Base-by-base conservation (phyloP, 768 basidiomycete genomes). In the Cyathus striatus region DNA sequence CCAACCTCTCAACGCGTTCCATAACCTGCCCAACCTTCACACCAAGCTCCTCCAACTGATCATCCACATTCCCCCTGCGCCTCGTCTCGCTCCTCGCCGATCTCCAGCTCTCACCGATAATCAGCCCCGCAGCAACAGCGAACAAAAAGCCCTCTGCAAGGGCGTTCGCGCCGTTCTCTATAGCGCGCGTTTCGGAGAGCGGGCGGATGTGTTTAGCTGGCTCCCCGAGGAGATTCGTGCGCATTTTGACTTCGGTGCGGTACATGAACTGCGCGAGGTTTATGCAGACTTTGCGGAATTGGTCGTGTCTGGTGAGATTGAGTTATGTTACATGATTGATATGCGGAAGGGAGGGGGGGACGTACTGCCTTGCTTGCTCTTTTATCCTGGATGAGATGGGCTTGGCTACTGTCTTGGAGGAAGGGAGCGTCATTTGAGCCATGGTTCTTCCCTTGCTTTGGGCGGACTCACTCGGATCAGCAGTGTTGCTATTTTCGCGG, bases 111-210 rank as follows among this genome's bases (percentile, higher is more conserved):
- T 93, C 90, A 2, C 82, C 83, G 9, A 90, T 46, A 44, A 93
- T 90, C 4, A 92, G 68, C 0, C 61, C 61, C 2, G 83, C 81
- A 0, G 90, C 89, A 2, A 92, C 90, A 16, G 67, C 56, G 55
- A 92, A 92, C 3, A 92, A 73, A 50, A 92, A 92, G 0, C 86
- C 86, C 61, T 92, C 90, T 0, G 90, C 90, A 4, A 92, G 69
- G 4, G 82, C 71, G 50, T 90, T 92, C 13, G 90, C 86, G 17
- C 90, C 90, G 51, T 85, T 90, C 46, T 90, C 87, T 45, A 92
- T 86, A 0, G 90, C 90, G 45, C 75, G 75, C 21, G 79, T 71
- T 58, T 91, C 89, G 1, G 86, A 88, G 16, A 92, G 69, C 4
- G 90, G 89, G 7, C 86, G 75, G 33, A 90, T 70, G 49, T 80